Conservation (phyloP, 2,329 filamentous ascomycete genomes). For the Elsinoe perseae region DNA sequence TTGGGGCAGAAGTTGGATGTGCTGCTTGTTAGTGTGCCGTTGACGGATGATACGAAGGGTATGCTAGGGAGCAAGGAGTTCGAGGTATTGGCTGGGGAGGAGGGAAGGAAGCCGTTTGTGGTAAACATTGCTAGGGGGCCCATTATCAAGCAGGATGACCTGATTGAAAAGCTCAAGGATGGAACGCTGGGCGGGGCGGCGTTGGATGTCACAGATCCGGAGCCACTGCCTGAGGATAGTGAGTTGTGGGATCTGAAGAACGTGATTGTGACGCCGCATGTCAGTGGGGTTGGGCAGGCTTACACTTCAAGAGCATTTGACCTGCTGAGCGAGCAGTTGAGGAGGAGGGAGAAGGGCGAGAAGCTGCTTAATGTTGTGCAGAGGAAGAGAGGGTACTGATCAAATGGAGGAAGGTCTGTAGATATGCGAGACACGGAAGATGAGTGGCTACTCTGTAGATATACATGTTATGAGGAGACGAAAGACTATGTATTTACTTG, state of each 20-base stretch:
- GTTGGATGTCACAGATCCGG: slow-evolving; percentile 71
- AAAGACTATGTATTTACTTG: not conserved
- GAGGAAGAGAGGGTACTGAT: slow-evolving; percentile 53
- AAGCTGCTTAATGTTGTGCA: slow-evolving; percentile 55
- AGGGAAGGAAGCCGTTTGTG: slow-evolving; percentile 43
- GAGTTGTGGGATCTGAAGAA: slow-evolving; percentile 64
- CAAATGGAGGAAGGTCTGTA: not conserved
- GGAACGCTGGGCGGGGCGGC: slow-evolving; percentile 58
- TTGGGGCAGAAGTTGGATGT: slow-evolving; percentile 50
- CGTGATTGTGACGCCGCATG: slow-evolving; percentile 60
- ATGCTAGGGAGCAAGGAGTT: slow-evolving; percentile 51
- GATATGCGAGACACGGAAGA: not conserved
- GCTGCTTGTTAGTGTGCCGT: slow-evolving; percentile 49
- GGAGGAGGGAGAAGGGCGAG: slow-evolving; percentile 45
- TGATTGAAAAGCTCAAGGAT: slow-evolving; percentile 55
- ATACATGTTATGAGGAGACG: not conserved
- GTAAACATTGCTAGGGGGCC: slow-evolving; percentile 64
- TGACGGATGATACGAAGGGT: slow-evolving; percentile 49
- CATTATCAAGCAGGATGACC: slow-evolving; percentile 53
- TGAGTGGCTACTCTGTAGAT: not conserved
- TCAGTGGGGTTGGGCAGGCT: slow-evolving; percentile 47
- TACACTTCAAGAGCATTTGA: slow-evolving; percentile 52
- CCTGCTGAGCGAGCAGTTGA: slow-evolving; percentile 52
- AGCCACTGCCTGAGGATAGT: slow-evolving; percentile 62
- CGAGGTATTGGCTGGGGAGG: slow-evolving; percentile 27